A percentile compares a stretch with the other conserved stretches of the same genome.
Conservation (phyloP, 306 rosid genomes). For the Fragaria ananassa region DNA sequence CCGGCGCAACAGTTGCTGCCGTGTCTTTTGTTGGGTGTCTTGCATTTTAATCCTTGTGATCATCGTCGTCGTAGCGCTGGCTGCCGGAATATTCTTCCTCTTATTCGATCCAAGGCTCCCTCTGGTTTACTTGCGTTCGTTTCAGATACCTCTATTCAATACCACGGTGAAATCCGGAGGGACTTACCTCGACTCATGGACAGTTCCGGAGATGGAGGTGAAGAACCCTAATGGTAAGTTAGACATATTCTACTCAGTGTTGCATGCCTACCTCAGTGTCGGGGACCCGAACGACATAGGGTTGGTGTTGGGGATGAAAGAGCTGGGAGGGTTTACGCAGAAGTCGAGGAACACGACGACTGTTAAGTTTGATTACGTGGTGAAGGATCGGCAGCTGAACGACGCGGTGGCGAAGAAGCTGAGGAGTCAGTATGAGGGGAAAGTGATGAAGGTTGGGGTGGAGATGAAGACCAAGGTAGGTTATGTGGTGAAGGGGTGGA, state of each 20-base stretch:
- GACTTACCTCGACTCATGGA: slow-evolving; percentile 42
- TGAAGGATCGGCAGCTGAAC: slow-evolving; percentile 30
- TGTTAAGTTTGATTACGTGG: slow-evolving; percentile 44
- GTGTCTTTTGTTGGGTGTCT: slow-evolving; percentile 47
- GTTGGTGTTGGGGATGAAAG: slow-evolving; percentile 23
- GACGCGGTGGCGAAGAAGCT: slow-evolving; percentile 38
- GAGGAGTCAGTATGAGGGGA: slow-evolving; percentile 19
- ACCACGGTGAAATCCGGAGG: slow-evolving; percentile 24
- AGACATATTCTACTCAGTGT: slow-evolving; percentile 28
- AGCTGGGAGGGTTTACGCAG: slow-evolving; percentile 33
- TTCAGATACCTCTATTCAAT: slow-evolving; percentile 42
- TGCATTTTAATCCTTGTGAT: slow-evolving; percentile 41
- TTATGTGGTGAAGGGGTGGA: slow-evolving; percentile 32
- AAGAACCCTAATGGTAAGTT: slow-evolving; percentile 51
- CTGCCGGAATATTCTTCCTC: slow-evolving; percentile 50
- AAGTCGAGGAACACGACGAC: slow-evolving; percentile 25
- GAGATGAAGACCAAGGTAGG: slow-evolving; percentile 39
- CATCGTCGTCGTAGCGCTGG: slow-evolving; percentile 25
- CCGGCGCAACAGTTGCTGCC: slow-evolving; percentile 28
- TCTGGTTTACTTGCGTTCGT: slow-evolving; percentile 48
- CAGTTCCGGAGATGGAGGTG: slow-evolving; percentile 44
- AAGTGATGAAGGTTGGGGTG: slow-evolving; percentile 42
- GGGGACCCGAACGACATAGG: slow-evolving; percentile 24
- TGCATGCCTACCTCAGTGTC: slow-evolving; percentile 10
- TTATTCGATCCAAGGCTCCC: slow-evolving; percentile 58